phyloP scores from a whole-genome alignment of 1,284 basidiomycete species.

The Cutaneotrichosporon dermatis region DNA sequence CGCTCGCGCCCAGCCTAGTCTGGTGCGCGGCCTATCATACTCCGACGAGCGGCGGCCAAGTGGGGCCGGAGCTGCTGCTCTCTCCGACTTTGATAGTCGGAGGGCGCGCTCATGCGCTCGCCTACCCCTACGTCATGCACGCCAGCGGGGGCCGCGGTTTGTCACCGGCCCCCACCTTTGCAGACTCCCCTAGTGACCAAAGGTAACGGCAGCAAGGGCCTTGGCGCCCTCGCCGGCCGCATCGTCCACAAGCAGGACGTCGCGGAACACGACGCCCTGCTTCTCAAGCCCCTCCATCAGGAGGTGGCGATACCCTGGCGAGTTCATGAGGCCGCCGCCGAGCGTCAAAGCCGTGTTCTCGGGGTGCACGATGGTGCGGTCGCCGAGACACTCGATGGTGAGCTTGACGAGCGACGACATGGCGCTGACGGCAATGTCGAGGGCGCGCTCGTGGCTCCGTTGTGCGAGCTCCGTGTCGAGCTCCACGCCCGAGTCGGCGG shows the following conservation, averaged over 20 bases:
- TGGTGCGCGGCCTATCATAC: too few relatives aligned
- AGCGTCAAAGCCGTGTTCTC: slow-evolving; percentile 29
- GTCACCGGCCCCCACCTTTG: too few relatives aligned
- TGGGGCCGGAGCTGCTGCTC: too few relatives aligned
- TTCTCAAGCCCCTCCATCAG: slow-evolving; percentile 28
- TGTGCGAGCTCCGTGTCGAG: slow-evolving; percentile 8
- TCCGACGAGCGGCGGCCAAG: too few relatives aligned
- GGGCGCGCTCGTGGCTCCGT: slow-evolving; percentile 24
- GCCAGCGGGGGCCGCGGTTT: too few relatives aligned
- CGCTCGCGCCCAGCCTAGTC: too few relatives aligned
- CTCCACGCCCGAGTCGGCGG: slow-evolving; percentile 19
- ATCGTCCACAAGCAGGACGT: slow-evolving; percentile 33
- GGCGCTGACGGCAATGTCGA: slow-evolving; percentile 23
- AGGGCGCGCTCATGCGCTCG: too few relatives aligned
- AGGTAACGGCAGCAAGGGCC: slow-evolving; percentile 32
- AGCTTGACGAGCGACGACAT: slow-evolving; percentile 31
- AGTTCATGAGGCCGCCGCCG: slow-evolving; percentile 42
- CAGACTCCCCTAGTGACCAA: background rate
- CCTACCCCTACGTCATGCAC: too few relatives aligned
- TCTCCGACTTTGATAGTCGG: too few relatives aligned
- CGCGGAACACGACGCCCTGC: slow-evolving; percentile 28
- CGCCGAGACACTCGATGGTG: slow-evolving; percentile 33
- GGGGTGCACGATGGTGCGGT: slow-evolving; percentile 30
- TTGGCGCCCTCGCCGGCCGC: slow-evolving; percentile 38
- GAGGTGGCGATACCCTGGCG: slow-evolving; percentile 31